These are phyloP conservation scores for Rosa rugosa DNA, from an alignment of 306 rosid species.

Conservation along the genomic window DNA sequence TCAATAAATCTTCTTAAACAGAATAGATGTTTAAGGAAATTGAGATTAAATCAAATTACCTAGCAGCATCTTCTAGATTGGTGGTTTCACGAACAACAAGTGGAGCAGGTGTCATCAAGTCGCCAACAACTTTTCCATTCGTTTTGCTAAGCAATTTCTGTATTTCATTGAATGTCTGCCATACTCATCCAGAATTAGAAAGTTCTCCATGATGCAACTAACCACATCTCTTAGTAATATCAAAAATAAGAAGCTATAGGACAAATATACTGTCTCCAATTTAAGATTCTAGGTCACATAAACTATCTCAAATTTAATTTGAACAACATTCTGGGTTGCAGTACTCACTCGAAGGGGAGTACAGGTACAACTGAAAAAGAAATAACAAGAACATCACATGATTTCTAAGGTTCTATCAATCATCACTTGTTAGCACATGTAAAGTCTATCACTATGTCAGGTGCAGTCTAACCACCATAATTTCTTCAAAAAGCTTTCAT, in stretches of 20 bases:
- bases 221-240: slow-evolving; percentile 1
- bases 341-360: background rate
- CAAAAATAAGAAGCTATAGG: background rate
- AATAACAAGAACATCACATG: background rate
- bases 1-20: background rate
- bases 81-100: slow-evolving; percentile 82
- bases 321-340: background rate
- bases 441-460: background rate
- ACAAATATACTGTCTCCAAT: background rate
- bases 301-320: background rate
- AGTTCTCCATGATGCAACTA: slow-evolving; percentile 8
- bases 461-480: background rate
- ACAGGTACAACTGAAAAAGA: background rate
- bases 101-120: slow-evolving; percentile 90
- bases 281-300: slow-evolving; percentile 1
- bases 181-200: slow-evolving; percentile 41
- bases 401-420: background rate
- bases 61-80: slow-evolving; percentile 81
- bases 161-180: slow-evolving; percentile 84
- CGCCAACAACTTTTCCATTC: slow-evolving; percentile 91
- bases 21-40: background rate
- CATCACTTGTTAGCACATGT: background rate
- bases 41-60: slow-evolving; percentile 40
- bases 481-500: background rate
- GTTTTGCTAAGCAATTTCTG: slow-evolving; percentile 86